phyloP scores from a whole-genome alignment of 331 rosid species.

The Saraca asoca region DNA sequence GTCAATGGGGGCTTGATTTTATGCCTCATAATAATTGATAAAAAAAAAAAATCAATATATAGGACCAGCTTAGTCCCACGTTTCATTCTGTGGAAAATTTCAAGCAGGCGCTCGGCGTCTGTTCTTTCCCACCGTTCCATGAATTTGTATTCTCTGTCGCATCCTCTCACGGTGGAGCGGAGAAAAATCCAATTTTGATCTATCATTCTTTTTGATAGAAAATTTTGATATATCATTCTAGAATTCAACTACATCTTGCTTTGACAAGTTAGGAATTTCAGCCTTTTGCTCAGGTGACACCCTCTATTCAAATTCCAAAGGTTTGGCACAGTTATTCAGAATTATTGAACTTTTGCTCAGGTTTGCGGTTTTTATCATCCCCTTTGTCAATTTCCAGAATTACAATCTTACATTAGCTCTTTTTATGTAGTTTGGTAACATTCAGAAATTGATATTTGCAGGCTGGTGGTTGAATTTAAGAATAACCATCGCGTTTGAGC shows the following conservation, averaged over 20 bases:
- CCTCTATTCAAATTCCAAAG: constrained; percentile 1
- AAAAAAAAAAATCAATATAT: neutral
- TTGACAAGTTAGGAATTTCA: constrained; percentile 44
- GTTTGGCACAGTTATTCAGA: neutral
- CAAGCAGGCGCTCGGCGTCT: constrained; percentile 39
- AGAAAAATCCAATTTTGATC: neutral
- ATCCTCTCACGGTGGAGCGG: neutral
- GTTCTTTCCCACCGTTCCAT: constrained; percentile 7
- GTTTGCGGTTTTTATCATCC: constrained; percentile 18
- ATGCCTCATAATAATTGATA: neutral
- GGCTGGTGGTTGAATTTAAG: constrained; percentile 49
- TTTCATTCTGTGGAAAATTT: constrained; percentile 18
- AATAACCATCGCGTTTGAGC: constrained; percentile 39
- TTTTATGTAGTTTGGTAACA: constrained; percentile 15
- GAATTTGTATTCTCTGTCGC: constrained; percentile 21
- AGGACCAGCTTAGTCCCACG: constrained; percentile 32
- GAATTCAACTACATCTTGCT: constrained; percentile 38
- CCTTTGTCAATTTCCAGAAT: constrained; percentile 24
- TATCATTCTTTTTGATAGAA: no score
- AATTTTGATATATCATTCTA: no score
- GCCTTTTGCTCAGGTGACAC: constrained; percentile 43
- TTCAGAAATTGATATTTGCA: constrained; percentile 34
- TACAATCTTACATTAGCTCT: constrained; percentile 18
- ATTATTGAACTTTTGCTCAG: constrained; percentile 24
- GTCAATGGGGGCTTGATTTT: neutral